Evolutionary conservation across 495 filamentous ascomycete genomes (phyloP).

Genomic region (Staphylotrichum longicolle): DNA sequence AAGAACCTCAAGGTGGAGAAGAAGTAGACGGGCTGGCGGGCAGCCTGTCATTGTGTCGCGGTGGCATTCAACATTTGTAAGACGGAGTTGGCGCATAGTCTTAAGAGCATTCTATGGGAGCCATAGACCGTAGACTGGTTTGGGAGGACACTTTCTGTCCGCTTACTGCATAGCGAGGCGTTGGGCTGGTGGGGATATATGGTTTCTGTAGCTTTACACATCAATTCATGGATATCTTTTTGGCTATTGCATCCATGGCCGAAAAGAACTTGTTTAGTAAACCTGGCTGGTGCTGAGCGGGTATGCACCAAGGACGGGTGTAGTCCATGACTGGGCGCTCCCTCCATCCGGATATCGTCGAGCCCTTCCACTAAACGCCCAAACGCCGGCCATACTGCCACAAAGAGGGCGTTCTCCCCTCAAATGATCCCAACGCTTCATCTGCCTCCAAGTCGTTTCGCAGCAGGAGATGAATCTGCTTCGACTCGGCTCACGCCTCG

Average conservation of each 20-base stretch:
- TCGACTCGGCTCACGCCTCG: background rate
- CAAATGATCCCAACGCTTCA: background rate
- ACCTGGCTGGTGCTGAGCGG: too few species aligned
- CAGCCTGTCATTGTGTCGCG: too few species aligned
- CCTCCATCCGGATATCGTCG: background rate
- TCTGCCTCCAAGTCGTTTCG: too few species aligned
- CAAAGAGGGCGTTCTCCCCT: background rate
- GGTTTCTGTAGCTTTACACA: background rate
- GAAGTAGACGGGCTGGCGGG: conserved; percentile 6
- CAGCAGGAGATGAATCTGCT: too few species aligned
- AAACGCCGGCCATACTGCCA: background rate
- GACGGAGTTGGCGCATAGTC: conserved; percentile 15
- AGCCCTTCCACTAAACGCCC: conserved; percentile 5
- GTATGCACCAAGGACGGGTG: too few species aligned
- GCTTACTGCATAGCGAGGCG: conserved; percentile 36
- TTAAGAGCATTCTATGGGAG: conserved; percentile 1
- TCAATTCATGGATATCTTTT: too few species aligned
- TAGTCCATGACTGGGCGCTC: too few species aligned
- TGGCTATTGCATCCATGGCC: too few species aligned
- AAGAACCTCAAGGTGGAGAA: conserved; percentile 42
- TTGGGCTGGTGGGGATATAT: conserved; percentile 5
- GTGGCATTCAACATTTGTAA: conserved; percentile 4
- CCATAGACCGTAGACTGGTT: conserved; percentile 13
- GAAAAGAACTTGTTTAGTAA: too few species aligned
- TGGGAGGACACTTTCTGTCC: conserved; percentile 7